These are phyloP conservation scores for Rheum nobile DNA, from an alignment of 148 eudicot genomes.

Conservation along the genomic window DNA sequence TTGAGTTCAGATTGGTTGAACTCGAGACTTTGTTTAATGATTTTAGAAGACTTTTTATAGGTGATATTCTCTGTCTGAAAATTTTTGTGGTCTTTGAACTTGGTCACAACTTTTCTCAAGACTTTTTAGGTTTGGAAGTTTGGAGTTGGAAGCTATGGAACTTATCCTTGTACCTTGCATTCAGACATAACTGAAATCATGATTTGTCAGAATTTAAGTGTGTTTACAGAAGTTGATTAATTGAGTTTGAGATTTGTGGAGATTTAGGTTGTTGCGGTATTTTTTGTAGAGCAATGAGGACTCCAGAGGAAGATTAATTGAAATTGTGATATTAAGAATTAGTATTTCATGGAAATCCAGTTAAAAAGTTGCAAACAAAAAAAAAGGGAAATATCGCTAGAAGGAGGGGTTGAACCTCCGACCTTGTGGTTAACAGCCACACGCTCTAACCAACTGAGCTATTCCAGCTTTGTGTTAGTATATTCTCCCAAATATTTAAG, in stretches of 20 bases:
- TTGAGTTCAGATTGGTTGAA: constrained; percentile 3
- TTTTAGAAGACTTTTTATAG: neutral
- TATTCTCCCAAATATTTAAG: neutral
- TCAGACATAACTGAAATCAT: no score
- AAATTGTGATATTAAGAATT: no score
- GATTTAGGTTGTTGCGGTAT: no score
- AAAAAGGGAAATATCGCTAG: neutral
- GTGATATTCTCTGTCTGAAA: neutral
- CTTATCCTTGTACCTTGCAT: no score
- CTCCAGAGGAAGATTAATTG: no score
- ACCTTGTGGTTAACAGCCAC: constrained; percentile 25
- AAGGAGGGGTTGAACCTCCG: constrained; percentile 22
- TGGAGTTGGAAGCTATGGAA: neutral
- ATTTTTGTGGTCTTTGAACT: neutral
- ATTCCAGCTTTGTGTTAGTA: neutral
- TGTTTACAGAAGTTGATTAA: no score
- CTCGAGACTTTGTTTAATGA: neutral
- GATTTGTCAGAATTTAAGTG: no score
- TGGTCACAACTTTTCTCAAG: neutral
- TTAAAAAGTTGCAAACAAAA: neutral
- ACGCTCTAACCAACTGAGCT: constrained; percentile 25
- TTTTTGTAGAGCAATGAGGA: no score
- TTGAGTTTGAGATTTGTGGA: no score
- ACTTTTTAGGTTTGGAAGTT: neutral
- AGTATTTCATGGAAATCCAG: no score